Evolutionary conservation across 2,329 filamentous ascomycete species (phyloP).

Genomic region (Aspergillus hiratsukae): DNA sequence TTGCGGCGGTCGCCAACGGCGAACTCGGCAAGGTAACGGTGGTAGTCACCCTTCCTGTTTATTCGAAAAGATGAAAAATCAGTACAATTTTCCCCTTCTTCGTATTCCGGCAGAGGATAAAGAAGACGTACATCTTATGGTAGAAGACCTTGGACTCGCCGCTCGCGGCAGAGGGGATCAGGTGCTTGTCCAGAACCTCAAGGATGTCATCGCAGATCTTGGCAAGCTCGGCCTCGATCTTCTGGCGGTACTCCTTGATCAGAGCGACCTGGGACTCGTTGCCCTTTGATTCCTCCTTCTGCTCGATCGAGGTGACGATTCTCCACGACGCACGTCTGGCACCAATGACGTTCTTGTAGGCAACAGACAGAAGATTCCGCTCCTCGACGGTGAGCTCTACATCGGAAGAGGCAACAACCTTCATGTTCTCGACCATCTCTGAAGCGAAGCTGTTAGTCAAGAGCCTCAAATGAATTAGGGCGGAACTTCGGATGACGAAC

Average conservation of each 20-base stretch:
- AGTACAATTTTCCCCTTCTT: conserved; percentile 7
- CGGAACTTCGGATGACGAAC: conserved; percentile 52
- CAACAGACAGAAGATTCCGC: conserved; percentile 94
- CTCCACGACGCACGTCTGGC: conserved; percentile 95
- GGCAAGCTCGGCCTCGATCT: conserved; percentile 94
- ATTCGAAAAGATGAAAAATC: conserved; percentile 17
- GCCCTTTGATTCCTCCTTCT: conserved; percentile 99
- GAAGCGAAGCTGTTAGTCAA: conserved; percentile 25
- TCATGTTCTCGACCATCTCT: conserved; percentile 99
- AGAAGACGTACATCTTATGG: conserved; percentile 83
- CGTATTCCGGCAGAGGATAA: background rate
- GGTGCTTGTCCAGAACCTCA: conserved; percentile 85
- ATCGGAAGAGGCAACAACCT: conserved; percentile 87
- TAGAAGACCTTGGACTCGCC: conserved; percentile 99
- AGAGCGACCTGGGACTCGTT: conserved; percentile 83
- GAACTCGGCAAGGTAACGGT: conserved; percentile 98
- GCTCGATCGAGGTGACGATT: conserved; percentile 97
- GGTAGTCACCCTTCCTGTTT: conserved; percentile 95
- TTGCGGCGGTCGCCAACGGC: conserved; percentile 92
- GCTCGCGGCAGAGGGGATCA: conserved; percentile 89
- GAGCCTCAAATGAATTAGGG: background rate
- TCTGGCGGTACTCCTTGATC: conserved; percentile 98
- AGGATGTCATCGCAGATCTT: conserved; percentile 98
- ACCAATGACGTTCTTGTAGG: conserved; percentile 99
- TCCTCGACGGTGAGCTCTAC: conserved; percentile 84